Evolutionary conservation across 371 early-diverging fungal genomes (phyloP), one percentile per base, ranked within the genome.

Genomic region (Dipsacomyces acuminosporus): DNA sequence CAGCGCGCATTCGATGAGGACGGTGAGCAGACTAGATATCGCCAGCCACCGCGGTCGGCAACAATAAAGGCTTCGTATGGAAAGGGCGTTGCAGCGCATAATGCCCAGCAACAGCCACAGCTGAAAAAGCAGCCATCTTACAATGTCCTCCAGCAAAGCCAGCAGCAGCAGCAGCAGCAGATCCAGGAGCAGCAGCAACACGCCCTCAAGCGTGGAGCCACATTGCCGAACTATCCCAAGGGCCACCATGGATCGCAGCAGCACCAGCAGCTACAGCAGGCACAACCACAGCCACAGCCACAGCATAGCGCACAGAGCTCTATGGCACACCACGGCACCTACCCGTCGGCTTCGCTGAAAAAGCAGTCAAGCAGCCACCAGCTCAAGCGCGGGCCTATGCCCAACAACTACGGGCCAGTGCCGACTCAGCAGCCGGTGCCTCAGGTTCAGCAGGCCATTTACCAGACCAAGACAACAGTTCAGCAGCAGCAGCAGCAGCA

Each of bases 311-410:
- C 40, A 23, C 48, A 25, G 8, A 13, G 8, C 38, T n/a, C 11
- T 38, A 8, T 11, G 11, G 30, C 11, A 30, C 30, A 30, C 30
- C 30, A 30, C 11, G 30, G 30, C 5, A 30, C 30, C 11, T 30
- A 7, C 30, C 30, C 62, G 41, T 30, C 47, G 8, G 45, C 63
- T 1, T 51, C 48, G 3, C 36, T 62, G 34, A 58, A 59, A 52
- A 62, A 69, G 59, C 63, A 69, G 59, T 34, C 69, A 0, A 69
- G 69, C 49, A 63, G 58, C 45, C 69, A 69, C 50, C 69, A 69
- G 59, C 49, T 63, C 40, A 63, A 58, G 56, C 61, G 57, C 23
- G 59, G 57, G 0, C 71, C 51, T n/a, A 47, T 33, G 23, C 44
- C 62, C 18, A 45, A 48, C 34, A 38, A 21, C 51, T 24, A 20